Evolutionary conservation across 495 filamentous ascomycete species (phyloP).

Genomic region (Talaromyces adpressus): DNA sequence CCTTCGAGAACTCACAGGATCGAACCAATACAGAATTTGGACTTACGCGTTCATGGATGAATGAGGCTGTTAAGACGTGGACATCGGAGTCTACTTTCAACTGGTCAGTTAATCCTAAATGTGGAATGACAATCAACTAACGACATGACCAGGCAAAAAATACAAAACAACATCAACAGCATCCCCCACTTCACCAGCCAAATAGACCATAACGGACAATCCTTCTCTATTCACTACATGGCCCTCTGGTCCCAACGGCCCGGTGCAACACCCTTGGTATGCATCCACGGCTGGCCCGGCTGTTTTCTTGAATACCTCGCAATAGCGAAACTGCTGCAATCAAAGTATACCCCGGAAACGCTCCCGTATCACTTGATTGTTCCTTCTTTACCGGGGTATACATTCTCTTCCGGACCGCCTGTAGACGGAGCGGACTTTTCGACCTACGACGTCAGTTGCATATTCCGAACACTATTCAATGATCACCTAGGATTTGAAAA

Average conservation of each 20-base stretch:
- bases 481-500: conserved; percentile 38
- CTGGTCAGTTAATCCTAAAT: neutral
- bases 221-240: conserved; percentile 1
- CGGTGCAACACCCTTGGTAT: conserved; percentile 47
- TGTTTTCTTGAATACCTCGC: conserved; percentile 19
- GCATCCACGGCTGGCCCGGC: conserved; percentile 48
- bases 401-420: conserved; percentile 34
- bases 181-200: neutral
- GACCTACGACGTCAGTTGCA: conserved; percentile 20
- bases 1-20: neutral
- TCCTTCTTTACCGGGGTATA: conserved; percentile 50
- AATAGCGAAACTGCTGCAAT: conserved; percentile 22
- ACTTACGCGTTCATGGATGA: neutral
- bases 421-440: conserved; percentile 29
- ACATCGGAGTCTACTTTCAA: neutral
- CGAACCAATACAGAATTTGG: neutral
- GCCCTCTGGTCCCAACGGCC: neutral
- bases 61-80: neutral
- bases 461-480: conserved; percentile 43
- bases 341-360: conserved; percentile 37
- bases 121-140: neutral
- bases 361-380: conserved; percentile 52
- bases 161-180: conserved; percentile 4
- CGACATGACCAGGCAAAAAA: neutral
- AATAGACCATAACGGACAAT: neutral